Conservation (phyloP, 768 basidiomycete species). For the Mycena rebaudengoi region DNA sequence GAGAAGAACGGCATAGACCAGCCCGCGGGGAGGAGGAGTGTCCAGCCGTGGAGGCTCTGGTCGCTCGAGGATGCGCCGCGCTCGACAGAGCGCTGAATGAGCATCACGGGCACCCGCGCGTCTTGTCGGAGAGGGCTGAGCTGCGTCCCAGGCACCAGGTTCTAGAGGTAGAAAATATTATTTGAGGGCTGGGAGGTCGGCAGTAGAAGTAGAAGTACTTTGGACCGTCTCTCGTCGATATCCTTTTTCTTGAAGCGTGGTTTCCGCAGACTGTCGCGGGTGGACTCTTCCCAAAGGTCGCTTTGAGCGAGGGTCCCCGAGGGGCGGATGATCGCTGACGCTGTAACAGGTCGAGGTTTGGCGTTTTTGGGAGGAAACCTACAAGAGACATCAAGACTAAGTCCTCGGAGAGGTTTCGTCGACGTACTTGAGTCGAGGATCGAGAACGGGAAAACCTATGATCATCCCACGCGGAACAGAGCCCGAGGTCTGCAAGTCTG, state of each 20-base stretch:
- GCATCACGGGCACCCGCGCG: slow-evolving; percentile 82
- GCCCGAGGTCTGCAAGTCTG: slow-evolving; percentile 67
- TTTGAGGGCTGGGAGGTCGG: neutral
- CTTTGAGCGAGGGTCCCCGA: slow-evolving; percentile 66
- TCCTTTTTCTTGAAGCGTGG: slow-evolving; percentile 85
- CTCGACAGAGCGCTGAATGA: slow-evolving; percentile 82
- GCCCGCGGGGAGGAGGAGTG: slow-evolving; percentile 83
- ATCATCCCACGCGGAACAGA: slow-evolving; percentile 79
- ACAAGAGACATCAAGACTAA: neutral
- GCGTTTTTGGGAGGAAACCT: slow-evolving; percentile 90
- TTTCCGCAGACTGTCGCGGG: slow-evolving; percentile 59
- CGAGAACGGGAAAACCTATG: slow-evolving; percentile 80
- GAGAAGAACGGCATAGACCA: slow-evolving; percentile 93
- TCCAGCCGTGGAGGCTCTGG: slow-evolving; percentile 83
- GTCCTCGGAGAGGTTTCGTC: neutral
- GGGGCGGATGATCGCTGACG: slow-evolving; percentile 57
- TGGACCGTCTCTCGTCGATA: slow-evolving; percentile 81
- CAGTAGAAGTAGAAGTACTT: slow-evolving; percentile 51
- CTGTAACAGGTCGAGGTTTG: slow-evolving; percentile 45
- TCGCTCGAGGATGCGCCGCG: slow-evolving; percentile 36
- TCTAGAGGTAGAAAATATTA: slow-evolving; percentile 48
- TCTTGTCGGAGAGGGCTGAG: slow-evolving; percentile 77
- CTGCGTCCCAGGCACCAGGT: slow-evolving; percentile 78
- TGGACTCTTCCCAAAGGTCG: slow-evolving; percentile 75
- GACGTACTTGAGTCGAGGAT: slow-evolving; percentile 85